These are phyloP conservation scores for Yamadazyma trypodendri DNA, from an alignment of 1,139 yeast genomes.

Conservation along the genomic window DNA sequence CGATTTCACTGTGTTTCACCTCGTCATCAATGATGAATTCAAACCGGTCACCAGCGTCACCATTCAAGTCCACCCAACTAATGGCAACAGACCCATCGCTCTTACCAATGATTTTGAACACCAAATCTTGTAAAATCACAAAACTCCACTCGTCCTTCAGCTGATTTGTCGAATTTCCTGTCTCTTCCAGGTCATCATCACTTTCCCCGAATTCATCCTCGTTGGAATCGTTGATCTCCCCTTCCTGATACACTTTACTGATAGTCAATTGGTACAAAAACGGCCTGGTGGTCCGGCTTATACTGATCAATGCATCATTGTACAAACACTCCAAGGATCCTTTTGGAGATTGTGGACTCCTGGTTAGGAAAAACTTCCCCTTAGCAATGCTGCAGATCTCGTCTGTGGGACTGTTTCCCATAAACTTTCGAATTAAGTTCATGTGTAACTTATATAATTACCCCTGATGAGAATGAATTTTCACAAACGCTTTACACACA, in stretches of 20 bases:
- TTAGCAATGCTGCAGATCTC: conserved; percentile 73
- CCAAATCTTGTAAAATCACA: conserved; percentile 62
- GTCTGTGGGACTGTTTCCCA: conserved; percentile 61
- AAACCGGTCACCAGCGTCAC: conserved; percentile 83
- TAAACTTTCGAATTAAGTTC: conserved; percentile 76
- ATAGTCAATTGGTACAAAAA: conserved; percentile 71
- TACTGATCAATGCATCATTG: conserved; percentile 73
- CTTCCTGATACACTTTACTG: conserved; percentile 67
- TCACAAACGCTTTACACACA: not conserved
- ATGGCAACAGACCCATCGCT: conserved; percentile 46
- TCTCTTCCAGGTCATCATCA: conserved; percentile 54
- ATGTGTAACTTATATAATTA: conserved; percentile 28
- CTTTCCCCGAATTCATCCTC: conserved; percentile 45
- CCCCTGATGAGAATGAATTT: conserved; percentile 2
- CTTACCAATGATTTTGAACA: conserved; percentile 40
- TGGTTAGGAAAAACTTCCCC: conserved; percentile 73
- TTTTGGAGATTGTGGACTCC: conserved; percentile 79
- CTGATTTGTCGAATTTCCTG: conserved; percentile 16
- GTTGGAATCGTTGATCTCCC: conserved; percentile 48
- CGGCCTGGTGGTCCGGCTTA: conserved; percentile 66
- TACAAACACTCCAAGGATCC: conserved; percentile 84
- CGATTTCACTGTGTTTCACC: conserved; percentile 57
- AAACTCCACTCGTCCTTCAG: conserved; percentile 64
- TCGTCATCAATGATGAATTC: conserved; percentile 74
- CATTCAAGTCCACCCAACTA: conserved; percentile 80